Evolutionary conservation across 345 rosid genomes (phyloP).

Genomic region (Angophora floribunda): DNA sequence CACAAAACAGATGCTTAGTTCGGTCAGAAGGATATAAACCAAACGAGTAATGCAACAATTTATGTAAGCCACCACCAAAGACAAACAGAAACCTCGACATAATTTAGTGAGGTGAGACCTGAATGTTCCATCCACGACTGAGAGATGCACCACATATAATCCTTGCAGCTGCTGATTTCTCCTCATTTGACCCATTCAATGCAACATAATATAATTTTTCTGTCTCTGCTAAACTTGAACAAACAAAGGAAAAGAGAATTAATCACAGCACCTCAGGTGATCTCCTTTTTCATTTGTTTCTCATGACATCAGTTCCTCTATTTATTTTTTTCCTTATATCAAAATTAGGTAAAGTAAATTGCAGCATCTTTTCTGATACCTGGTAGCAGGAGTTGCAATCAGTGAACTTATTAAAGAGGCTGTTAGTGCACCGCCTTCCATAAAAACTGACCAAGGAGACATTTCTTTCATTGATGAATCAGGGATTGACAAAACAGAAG

Average conservation of each 20-base stretch:
- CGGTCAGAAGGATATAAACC: not conserved
- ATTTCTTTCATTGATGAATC: slow-evolving; percentile 26
- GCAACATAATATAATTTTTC: slow-evolving; percentile 53
- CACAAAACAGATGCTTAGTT: not conserved
- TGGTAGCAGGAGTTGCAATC: slow-evolving; percentile 37
- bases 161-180: slow-evolving; percentile 48
- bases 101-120: slow-evolving; percentile 22
- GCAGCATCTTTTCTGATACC: slow-evolving; percentile 19
- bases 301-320: not conserved
- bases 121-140: slow-evolving; percentile 60
- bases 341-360: not conserved
- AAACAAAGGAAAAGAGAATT: slow-evolving; percentile 2
- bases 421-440: slow-evolving; percentile 42
- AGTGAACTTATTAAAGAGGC: slow-evolving; percentile 37
- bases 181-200: slow-evolving; percentile 39
- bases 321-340: not conserved
- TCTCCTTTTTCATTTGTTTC: not conserved
- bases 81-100: not conserved
- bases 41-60: not conserved
- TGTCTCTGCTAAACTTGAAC: slow-evolving; percentile 46
- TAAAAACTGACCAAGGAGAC: slow-evolving; percentile 47
- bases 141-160: slow-evolving; percentile 66
- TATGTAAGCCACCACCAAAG: not conserved
- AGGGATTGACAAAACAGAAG: slow-evolving; percentile 16
- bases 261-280: not conserved